Conservation (phyloP, 169 alveolate genomes). For the Babesia microti region DNA sequence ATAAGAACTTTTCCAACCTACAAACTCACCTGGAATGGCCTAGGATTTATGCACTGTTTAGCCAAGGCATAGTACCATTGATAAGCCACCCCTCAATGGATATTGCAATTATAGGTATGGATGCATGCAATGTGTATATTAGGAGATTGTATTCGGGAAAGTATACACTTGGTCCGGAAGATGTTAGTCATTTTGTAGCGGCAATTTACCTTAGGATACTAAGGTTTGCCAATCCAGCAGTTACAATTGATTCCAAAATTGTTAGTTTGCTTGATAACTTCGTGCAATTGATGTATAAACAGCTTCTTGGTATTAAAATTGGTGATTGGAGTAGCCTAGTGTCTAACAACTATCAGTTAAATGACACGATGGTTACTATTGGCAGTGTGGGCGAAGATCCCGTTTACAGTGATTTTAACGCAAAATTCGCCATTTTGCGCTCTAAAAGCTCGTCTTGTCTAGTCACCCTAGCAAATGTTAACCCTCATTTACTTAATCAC, state of each 20-base stretch:
- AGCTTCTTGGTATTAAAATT: too few species aligned
- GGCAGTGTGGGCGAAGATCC: too few species aligned
- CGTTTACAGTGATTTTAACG: constrained; percentile 34
- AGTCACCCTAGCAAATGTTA: constrained; percentile 18
- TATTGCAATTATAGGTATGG: constrained; percentile 23
- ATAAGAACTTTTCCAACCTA: constrained; percentile 16
- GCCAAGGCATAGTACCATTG: constrained; percentile 11
- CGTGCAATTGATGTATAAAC: too few species aligned
- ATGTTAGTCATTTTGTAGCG: constrained; percentile 16
- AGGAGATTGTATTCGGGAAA: constrained; percentile 14
- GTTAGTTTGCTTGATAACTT: neutral
- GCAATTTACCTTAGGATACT: constrained; percentile 25
- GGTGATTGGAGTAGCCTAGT: too few species aligned
- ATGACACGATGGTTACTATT: too few species aligned
- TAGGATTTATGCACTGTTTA: constrained; percentile 11
- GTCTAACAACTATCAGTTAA: too few species aligned
- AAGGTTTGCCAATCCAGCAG: constrained; percentile 33
- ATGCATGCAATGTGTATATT: constrained; percentile 13
- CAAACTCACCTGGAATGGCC: constrained; percentile 7
- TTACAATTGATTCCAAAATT: neutral
- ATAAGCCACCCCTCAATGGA: constrained; percentile 47
- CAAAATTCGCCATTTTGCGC: constrained; percentile 43
- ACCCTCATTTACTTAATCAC: constrained; percentile 24
- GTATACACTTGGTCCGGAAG: constrained; percentile 5
- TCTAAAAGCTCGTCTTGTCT: constrained; percentile 27